Evolutionary conservation across 208 protist species (phyloP).

Genomic region (Leishmania lainsoni): DNA sequence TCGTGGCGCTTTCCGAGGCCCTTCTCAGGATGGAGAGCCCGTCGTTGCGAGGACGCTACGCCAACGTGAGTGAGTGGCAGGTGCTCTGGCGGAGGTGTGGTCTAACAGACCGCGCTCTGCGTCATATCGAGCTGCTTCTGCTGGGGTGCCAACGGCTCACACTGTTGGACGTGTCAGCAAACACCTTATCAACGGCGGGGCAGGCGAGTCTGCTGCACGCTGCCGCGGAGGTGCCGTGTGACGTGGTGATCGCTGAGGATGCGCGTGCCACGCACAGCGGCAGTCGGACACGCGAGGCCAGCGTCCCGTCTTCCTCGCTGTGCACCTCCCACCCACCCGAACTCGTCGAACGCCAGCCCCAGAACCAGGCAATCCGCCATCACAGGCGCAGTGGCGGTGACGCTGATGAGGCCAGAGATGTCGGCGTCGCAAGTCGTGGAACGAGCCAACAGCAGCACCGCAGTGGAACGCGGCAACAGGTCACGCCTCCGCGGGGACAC

Average conservation of each 20-base stretch:
- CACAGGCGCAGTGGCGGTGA: neutral
- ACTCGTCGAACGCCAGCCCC: neutral
- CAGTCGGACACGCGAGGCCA: conserved; percentile 2
- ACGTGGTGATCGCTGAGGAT: conserved; percentile 23
- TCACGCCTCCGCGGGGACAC: neutral
- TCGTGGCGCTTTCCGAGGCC: conserved; percentile 61
- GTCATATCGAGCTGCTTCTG: conserved; percentile 59
- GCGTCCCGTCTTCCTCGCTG: conserved; percentile 1
- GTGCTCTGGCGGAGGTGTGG: conserved; percentile 41
- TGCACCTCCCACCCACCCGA: neutral
- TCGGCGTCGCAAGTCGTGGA: neutral
- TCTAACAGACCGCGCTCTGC: conserved; percentile 50
- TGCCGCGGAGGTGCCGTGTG: conserved; percentile 31
- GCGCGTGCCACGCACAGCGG: conserved; percentile 9
- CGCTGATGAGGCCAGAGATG: neutral
- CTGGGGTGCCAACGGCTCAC: conserved; percentile 40
- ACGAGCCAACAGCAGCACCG: neutral
- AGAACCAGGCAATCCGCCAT: neutral
- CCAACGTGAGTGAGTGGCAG: conserved; percentile 38
- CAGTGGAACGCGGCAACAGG: neutral
- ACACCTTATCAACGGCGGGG: conserved; percentile 33
- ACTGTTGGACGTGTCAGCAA: conserved; percentile 39
- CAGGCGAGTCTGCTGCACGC: conserved; percentile 28
- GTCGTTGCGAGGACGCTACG: neutral
- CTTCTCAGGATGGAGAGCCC: conserved; percentile 50